These are phyloP conservation scores for Castanea mollissima DNA, from an alignment of 306 rosid species.

Conservation along the genomic window DNA sequence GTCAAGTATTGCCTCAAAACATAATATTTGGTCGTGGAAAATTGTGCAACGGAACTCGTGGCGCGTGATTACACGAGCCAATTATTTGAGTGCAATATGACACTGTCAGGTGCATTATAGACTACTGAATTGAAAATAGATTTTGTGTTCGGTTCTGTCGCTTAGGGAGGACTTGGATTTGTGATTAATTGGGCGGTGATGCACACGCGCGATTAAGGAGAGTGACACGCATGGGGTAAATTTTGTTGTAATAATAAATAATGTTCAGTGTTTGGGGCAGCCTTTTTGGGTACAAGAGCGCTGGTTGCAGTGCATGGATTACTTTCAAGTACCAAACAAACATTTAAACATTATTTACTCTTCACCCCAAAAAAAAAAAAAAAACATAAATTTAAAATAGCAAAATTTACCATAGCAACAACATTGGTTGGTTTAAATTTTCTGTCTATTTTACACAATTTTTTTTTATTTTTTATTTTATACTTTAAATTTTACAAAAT, in stretches of 20 bases:
- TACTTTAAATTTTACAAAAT: too few relatives aligned
- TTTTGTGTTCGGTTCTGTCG: background rate
- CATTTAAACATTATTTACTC: too few relatives aligned
- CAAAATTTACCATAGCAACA: too few relatives aligned
- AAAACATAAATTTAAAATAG: too few relatives aligned
- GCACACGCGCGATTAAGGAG: background rate
- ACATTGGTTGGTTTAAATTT: too few relatives aligned
- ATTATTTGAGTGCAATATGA: too few relatives aligned
- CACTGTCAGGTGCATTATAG: background rate
- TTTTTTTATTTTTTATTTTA: too few relatives aligned
- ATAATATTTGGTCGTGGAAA: background rate
- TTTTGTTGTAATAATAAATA: background rate
- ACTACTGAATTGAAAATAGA: too few relatives aligned
- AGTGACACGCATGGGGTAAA: background rate
- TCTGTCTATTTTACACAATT: too few relatives aligned
- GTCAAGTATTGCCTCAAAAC: background rate
- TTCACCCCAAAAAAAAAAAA: too few relatives aligned
- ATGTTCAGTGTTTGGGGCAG: background rate
- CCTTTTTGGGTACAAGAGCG: constrained; percentile 16
- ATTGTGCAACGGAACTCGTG: background rate
- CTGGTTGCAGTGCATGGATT: background rate
- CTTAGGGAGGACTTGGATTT: background rate
- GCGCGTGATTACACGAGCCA: background rate
- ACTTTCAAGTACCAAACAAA: background rate
- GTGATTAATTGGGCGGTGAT: background rate